phyloP scores from a whole-genome alignment of 2,329 filamentous ascomycete species.

The Myriosclerotinia duriaeana region DNA sequence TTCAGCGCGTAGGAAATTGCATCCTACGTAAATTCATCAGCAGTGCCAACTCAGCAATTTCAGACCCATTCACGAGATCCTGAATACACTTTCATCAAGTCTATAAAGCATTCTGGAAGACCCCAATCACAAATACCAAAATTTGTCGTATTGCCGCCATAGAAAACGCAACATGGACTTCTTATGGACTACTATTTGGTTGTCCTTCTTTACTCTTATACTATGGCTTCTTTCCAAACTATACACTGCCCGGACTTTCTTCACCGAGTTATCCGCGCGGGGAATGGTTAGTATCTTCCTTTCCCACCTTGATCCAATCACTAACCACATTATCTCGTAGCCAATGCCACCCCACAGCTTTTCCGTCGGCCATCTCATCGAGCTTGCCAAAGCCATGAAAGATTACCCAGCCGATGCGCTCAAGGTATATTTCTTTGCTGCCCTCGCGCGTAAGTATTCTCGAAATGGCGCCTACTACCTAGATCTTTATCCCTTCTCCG shows the following conservation, averaged over 20 bases:
- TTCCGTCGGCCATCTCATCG: slow-evolving; percentile 27
- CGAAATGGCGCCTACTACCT: slow-evolving; percentile 31
- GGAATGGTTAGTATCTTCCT: slow-evolving; percentile 6
- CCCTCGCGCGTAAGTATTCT: slow-evolving; percentile 25
- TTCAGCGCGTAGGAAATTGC: too few relatives aligned
- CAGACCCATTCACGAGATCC: neutral
- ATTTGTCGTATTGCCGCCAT: neutral
- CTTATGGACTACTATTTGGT: neutral
- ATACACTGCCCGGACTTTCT: neutral
- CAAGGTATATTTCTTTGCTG: slow-evolving; percentile 27
- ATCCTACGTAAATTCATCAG: too few relatives aligned
- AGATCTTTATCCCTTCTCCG: slow-evolving; percentile 33
- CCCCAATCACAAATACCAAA: neutral
- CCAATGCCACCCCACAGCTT: slow-evolving; percentile 29
- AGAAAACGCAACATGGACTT: neutral
- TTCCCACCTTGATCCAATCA: neutral
- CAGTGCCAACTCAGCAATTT: neutral
- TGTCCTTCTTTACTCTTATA: neutral
- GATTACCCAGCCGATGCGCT: slow-evolving; percentile 27
- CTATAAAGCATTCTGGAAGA: too few relatives aligned
- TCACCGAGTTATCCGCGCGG: neutral
- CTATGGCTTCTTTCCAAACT: slow-evolving; percentile 1
- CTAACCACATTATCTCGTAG: slow-evolving; percentile 13
- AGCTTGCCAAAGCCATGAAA: slow-evolving; percentile 20
- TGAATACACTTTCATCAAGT: neutral